Base-by-base conservation (phyloP, 208 protist species). In the Phytomonas sp. region DNA sequence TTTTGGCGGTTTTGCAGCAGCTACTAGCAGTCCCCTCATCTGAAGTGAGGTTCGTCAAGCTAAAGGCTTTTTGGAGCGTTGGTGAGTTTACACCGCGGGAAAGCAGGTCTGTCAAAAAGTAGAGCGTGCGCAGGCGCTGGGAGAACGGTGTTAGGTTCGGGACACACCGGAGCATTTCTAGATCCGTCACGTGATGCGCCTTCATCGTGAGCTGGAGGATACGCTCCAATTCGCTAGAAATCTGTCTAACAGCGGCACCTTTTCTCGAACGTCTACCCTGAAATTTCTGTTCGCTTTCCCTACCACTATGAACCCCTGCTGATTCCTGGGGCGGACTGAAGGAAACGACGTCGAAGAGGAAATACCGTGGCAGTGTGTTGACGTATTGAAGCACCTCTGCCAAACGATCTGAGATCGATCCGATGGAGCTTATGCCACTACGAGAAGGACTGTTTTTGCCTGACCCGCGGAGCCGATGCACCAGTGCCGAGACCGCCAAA, bases 131-230 rank as follows among this genome's bases (percentile, higher is more conserved):
- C 33, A 96, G 69, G 29, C 91, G 83, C 67, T 89, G 87, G 15
- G 88, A 89, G 70, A 96, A 96, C 5, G 82, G 88, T 0, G 91
- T 92, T 31, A 81, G 33, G 77, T 94, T 94, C 2, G 91, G 91
- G 59, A 85, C 79, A 29, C 85, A 73, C 23, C 83, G 83, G 20
- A 96, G 85, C 77, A 82, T 73, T 74, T 90, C 85, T 30, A 83
- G 59, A 67, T 29, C 26, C 26, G 53, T 26, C n/a, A 26, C 59
- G 9, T 67, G 2, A 62, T 46, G 53, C 46, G 60, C 63, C 17
- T 62, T 6, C 17, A 30, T 23, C 60, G 60, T 63, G 31, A 30
- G 60, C 4, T 30, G 30, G 60, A 63, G 30, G 60, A 63, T 34
- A n/a, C 60, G 31, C 30, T n/a, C 11, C 30, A 30, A 36, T 30